Base-by-base conservation (phyloP, 2,329 filamentous ascomycete genomes). In the Pseudogymnoascus sp. region DNA sequence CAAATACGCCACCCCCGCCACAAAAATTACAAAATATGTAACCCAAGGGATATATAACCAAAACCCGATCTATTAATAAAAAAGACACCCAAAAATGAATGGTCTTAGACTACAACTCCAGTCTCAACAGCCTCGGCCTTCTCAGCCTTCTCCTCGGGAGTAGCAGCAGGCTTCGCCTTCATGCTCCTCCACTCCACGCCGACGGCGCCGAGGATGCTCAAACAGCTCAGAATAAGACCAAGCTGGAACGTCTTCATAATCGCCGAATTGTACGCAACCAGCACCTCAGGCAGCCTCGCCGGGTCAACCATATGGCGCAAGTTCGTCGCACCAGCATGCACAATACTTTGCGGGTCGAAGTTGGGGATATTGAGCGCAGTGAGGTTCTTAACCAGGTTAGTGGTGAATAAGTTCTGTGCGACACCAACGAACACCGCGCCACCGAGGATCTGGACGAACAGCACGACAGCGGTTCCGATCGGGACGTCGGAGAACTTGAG, bases 391-490 rank as follows among this genome's bases (percentile, higher is more conserved):
- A 61, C 65, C 3, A 71, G 61, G 9, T 68, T 69, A 29, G 70
- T 71, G 11, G 64, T 71, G 68, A 90, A 89, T 50, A 88, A 78
- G 17, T 85, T 83, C 70, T 90, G 84, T 0, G 82, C 82, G 8
- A 88, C 82, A 5, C 83, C 81, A 57, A 90, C 81, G 66, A 84
- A 83, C 24, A 90, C 73, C 1, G 87, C 84, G 3, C 86, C 86
- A 40, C 86, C 86, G 3, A 90, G 77, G 1, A 79, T 78, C 68
- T 88, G 84, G 74, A 84, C 84, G 73, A 89, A 87, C 36, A 79
- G 77, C 1, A 83, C 76, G 59, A 74, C 78, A 5, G 80, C 79
- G 4, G 78, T 81, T 29, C 74, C 81, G 1, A 81, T 74, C 0
- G 81, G 78, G 13, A 83, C 74, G 62, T 80, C 77, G 1, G 77